Conservation (phyloP, 2,329 filamentous ascomycete species). For the Diaporthe eres region DNA sequence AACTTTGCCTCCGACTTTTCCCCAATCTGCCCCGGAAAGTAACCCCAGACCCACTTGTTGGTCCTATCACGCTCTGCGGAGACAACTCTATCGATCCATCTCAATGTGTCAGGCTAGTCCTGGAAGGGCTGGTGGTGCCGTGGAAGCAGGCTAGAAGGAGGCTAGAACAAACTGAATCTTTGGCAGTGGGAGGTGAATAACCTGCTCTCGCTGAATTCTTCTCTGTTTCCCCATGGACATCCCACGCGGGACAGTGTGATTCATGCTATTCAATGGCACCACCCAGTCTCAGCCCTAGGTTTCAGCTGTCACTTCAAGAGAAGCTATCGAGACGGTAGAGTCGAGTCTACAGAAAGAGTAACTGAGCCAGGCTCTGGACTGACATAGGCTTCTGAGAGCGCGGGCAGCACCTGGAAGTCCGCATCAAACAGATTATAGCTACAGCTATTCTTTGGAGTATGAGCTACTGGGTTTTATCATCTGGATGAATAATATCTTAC, state of each 20-base stretch:
- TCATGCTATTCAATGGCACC: not conserved
- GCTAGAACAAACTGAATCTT: not conserved
- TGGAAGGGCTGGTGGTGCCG: not conserved
- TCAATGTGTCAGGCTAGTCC: constrained; percentile 24
- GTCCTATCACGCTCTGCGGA: constrained; percentile 7
- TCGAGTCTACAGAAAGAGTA: not conserved
- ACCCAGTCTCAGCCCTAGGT: not conserved
- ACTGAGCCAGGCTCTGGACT: not conserved
- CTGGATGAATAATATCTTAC: no score
- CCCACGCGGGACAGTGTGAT: not conserved
- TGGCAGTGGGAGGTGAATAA: not conserved
- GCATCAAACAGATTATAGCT: not conserved
- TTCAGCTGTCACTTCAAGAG: not conserved
- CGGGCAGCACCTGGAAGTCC: not conserved
- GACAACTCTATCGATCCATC: constrained; percentile 18
- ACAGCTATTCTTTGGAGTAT: no score
- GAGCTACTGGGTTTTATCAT: not conserved
- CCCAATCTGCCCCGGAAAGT: constrained; percentile 24
- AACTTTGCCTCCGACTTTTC: constrained; percentile 25
- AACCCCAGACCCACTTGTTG: constrained; percentile 26
- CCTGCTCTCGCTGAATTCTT: constrained; percentile 3
- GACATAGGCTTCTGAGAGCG: not conserved
- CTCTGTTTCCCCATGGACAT: not conserved
- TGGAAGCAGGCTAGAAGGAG: constrained; percentile 1
- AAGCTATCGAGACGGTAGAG: not conserved